Percentiles rank a stretch among this genome's conserved stretches.
These are phyloP conservation scores for Staphylotrichum tortipilum DNA, from an alignment of 495 filamentous ascomycete genomes.

Conservation along the genomic window DNA sequence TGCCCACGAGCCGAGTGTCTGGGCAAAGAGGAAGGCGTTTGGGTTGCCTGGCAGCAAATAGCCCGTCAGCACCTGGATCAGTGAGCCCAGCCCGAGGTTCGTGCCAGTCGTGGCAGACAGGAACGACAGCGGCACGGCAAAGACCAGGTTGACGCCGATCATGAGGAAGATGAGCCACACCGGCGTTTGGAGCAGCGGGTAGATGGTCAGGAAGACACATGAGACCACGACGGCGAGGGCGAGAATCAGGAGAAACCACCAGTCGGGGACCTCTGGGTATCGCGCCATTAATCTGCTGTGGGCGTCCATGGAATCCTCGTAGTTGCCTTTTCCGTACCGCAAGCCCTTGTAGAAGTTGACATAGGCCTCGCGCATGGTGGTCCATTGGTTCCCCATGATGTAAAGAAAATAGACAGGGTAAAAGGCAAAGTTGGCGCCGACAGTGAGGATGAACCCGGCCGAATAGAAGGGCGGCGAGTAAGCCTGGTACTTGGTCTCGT, in stretches of 20 bases:
- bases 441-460: constrained; percentile 49
- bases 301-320: constrained; percentile 48
- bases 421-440: constrained; percentile 52
- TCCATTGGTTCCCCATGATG: constrained; percentile 48
- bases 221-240: constrained; percentile 40
- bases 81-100: constrained; percentile 24
- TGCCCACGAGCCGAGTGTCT: constrained; percentile 28
- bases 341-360: constrained; percentile 37
- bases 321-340: constrained; percentile 37
- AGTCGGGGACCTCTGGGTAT: constrained; percentile 50
- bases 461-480: constrained; percentile 57
- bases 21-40: constrained; percentile 27
- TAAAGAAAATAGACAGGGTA: constrained; percentile 50
- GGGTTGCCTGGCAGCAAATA: constrained; percentile 28
- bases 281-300: constrained; percentile 51
- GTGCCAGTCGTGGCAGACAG: constrained; percentile 31
- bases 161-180: constrained; percentile 29
- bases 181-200: constrained; percentile 28
- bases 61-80: constrained; percentile 28
- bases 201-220: constrained; percentile 43
- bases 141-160: constrained; percentile 31
- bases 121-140: constrained; percentile 30
- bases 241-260: constrained; percentile 48
- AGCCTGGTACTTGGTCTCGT: constrained; percentile 39
- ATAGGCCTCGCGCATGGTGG: constrained; percentile 20